These are phyloP conservation scores for Macrotyloma uniflorum DNA, from an alignment of 306 rosid species.

Conservation along the genomic window DNA sequence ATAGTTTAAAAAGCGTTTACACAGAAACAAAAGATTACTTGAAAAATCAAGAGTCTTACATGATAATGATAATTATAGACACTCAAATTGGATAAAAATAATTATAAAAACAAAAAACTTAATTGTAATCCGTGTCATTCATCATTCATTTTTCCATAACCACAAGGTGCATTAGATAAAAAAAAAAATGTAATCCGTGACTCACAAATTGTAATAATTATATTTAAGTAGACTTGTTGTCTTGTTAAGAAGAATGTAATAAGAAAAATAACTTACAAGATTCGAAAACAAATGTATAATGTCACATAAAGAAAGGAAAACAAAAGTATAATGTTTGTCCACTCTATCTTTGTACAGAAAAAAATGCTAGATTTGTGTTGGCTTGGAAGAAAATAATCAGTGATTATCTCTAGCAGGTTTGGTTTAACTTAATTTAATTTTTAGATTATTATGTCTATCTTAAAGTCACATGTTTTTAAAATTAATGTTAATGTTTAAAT, in stretches of 20 bases:
- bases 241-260: neutral
- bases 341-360: neutral
- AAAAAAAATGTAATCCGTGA: neutral
- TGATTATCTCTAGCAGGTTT: neutral
- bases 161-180: neutral
- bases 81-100: too few species aligned
- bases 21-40: too few species aligned
- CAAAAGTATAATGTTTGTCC: neutral
- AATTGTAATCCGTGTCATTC: neutral
- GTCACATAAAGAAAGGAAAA: neutral
- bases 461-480: too few species aligned
- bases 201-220: neutral
- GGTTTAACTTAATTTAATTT: too few species aligned
- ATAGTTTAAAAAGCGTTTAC: too few species aligned
- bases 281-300: constrained; percentile 1
- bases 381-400: neutral
- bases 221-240: neutral
- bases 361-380: neutral
- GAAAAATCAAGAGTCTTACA: too few species aligned
- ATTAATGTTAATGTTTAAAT: too few species aligned
- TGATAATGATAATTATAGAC: too few species aligned
- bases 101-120: too few species aligned
- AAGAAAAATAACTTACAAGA: neutral
- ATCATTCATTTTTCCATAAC: neutral
- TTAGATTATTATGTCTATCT: too few species aligned